Evolutionary conservation across 2,329 filamentous ascomycete genomes (phyloP).

Genomic region (Fonsecaea pugnacius): DNA sequence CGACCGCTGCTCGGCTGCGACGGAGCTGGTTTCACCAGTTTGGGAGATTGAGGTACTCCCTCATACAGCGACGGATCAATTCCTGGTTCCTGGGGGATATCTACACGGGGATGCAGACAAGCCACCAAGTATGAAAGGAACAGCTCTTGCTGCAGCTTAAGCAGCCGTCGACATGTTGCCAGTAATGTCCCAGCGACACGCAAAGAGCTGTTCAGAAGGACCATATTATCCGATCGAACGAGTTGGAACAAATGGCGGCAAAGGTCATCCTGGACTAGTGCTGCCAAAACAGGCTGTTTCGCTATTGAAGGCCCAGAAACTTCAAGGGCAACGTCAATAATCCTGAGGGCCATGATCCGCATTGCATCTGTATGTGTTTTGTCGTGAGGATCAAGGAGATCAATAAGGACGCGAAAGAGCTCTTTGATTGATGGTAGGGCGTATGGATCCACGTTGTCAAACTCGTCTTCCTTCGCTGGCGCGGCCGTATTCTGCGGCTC

Average conservation of each 20-base stretch:
- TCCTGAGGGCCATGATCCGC: constrained; percentile 94
- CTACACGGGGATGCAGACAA: constrained; percentile 89
- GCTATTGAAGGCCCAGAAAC: constrained; percentile 95
- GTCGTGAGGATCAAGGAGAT: constrained; percentile 91
- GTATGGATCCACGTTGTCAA: constrained; percentile 75
- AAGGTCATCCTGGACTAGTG: constrained; percentile 86
- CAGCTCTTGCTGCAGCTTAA: constrained; percentile 95
- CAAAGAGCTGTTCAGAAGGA: constrained; percentile 87
- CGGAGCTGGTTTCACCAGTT: constrained; percentile 77
- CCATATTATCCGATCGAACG: constrained; percentile 93
- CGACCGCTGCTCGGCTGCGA: constrained; percentile 78
- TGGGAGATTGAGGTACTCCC: constrained; percentile 88
- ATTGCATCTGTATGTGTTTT: constrained; percentile 90
- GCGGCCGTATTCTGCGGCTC: constrained; percentile 42
- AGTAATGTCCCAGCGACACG: constrained; percentile 89
- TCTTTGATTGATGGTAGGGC: constrained; percentile 93
- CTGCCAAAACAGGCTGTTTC: constrained; percentile 83
- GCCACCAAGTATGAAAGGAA: constrained; percentile 93
- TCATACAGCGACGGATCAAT: constrained; percentile 92
- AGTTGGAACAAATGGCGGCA: constrained; percentile 96
- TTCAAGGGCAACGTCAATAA: constrained; percentile 95
- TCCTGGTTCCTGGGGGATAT: constrained; percentile 85
- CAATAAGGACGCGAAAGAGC: constrained; percentile 89
- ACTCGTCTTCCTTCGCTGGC: constrained; percentile 42
- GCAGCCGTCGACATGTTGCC: constrained; percentile 83